These are phyloP conservation scores for Nicotiana tabacum DNA, from an alignment of 257 asterid species.

Conservation along the genomic window DNA sequence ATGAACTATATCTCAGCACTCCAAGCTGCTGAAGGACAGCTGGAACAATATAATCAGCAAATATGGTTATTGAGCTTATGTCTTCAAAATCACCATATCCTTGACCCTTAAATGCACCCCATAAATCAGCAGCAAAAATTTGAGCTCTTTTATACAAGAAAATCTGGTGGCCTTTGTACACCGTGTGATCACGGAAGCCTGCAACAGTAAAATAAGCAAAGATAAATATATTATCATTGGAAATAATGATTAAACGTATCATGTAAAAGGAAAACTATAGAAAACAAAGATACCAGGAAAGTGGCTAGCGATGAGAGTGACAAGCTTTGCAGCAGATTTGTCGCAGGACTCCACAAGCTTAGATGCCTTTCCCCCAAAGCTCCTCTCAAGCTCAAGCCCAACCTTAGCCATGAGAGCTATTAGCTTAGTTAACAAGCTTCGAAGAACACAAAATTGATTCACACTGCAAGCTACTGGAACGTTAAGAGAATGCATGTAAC, in stretches of 20 bases:
- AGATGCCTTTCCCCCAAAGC: slow-evolving; percentile 87
- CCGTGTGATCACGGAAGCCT: slow-evolving; percentile 95
- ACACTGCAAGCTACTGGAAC: neutral
- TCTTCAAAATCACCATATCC: slow-evolving; percentile 81
- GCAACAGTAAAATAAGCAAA: slow-evolving; percentile 14
- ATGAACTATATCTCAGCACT: slow-evolving; percentile 65
- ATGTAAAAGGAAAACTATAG: neutral
- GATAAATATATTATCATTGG: neutral
- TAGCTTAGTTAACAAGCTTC: slow-evolving; percentile 1
- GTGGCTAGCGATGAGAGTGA: slow-evolving; percentile 70
- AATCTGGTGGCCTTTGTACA: slow-evolving; percentile 91
- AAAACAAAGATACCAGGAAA: slow-evolving; percentile 61
- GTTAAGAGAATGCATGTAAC: neutral
- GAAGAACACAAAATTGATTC: neutral
- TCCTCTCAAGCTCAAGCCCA: slow-evolving; percentile 84
- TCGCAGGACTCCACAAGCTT: slow-evolving; percentile 72
- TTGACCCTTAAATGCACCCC: slow-evolving; percentile 98
- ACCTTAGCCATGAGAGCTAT: slow-evolving; percentile 42
- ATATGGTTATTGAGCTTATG: slow-evolving; percentile 70
- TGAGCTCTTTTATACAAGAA: slow-evolving; percentile 98
- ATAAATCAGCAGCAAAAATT: slow-evolving; percentile 91
- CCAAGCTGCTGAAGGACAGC: slow-evolving; percentile 92
- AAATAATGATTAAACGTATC: neutral
- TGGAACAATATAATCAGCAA: slow-evolving; percentile 96
- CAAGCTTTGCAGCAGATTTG: slow-evolving; percentile 84